Evolutionary conservation across 441 rosid species (phyloP), one percentile per base, ranked within the genome.

Genomic region (Gossypium armourianum): DNA sequence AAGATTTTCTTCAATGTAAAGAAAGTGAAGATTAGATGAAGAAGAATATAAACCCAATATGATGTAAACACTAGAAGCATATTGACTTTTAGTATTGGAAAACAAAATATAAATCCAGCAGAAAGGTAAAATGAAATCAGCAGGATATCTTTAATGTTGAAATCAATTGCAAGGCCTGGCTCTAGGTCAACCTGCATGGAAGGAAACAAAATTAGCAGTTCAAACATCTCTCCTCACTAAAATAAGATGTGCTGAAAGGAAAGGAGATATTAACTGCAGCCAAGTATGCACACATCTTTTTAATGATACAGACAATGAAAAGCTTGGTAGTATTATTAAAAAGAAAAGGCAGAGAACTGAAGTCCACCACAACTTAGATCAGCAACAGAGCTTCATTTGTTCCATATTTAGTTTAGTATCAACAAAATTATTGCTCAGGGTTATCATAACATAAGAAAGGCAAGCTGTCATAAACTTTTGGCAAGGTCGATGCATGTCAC

Each of bases 101-200:
- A 64, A 45, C 20, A 43, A 43, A 52, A 70, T 17, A 69, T 12
- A 26, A 64, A 52, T 57, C 43, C 23, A 65, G 66, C 50, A 76
- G 52, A 60, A 32, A 75, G 36, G 24, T 13, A 45, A 68, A 74
- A 82, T 26, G 21, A 23, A 66, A 52, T 52, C 23, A 75, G 43
- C n/a, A 88, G 99, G 99, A 92, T 94, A 92, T 95, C 97, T 83
- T 86, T 83, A 74, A 90, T 81, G 75, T 72, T 81, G 82, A 84
- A 95, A 80, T 89, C 95, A 83, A 95, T 86, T 63, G 90, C 93
- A 79, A 95, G 88, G 69, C 90, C 87, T 21, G 84, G 87, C 81
- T 89, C 94, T 28, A 83, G 75, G 70, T 82, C 86, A 74, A 84
- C 81, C 97, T 92, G 97, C 87, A 81, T 62, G 70, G 79, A 69